Evolutionary conservation across 1,139 yeast genomes (phyloP).

Genomic region (Kurtzmaniella quercitrusa): DNA sequence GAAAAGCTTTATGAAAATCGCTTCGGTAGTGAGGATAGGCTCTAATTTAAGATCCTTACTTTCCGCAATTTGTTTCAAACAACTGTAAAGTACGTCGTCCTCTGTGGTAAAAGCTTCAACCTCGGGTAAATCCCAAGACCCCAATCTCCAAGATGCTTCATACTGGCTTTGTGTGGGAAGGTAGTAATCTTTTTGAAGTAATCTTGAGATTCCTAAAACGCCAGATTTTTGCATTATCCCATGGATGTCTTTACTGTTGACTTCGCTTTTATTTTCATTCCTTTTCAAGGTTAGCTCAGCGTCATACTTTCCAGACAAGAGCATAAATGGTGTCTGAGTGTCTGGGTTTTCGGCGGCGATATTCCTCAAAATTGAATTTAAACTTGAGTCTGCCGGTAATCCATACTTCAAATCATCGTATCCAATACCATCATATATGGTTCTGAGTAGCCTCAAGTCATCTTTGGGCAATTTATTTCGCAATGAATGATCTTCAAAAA

Average conservation of each 20-base stretch:
- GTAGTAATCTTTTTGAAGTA: conserved; percentile 17
- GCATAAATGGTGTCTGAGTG: conserved; percentile 16
- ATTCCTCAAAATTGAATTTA: conserved; percentile 46
- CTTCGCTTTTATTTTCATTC: conserved; percentile 7
- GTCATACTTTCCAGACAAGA: conserved; percentile 57
- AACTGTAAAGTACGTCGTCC: conserved; percentile 43
- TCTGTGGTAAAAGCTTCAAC: conserved; percentile 26
- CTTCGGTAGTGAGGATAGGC: neutral
- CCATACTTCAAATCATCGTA: conserved; percentile 65
- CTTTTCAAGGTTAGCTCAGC: conserved; percentile 22
- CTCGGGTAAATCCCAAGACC: conserved; percentile 63
- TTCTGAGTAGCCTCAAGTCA: conserved; percentile 19
- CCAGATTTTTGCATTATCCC: conserved; percentile 43
- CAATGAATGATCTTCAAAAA: conserved; percentile 46
- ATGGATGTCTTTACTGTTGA: conserved; percentile 17
- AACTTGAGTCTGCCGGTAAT: conserved; percentile 51
- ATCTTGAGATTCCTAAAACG: conserved; percentile 44
- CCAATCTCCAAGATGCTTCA: conserved; percentile 68
- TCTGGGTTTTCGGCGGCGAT: conserved; percentile 32
- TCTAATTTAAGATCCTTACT: conserved; percentile 10
- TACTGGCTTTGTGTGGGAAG: conserved; percentile 12
- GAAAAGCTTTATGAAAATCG: neutral
- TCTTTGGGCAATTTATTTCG: conserved; percentile 12
- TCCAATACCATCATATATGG: conserved; percentile 47
- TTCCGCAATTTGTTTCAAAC: conserved; percentile 40